Evolutionary conservation across 1,284 basidiomycete species (phyloP).

Genomic region (Volvariella surrecta): DNA sequence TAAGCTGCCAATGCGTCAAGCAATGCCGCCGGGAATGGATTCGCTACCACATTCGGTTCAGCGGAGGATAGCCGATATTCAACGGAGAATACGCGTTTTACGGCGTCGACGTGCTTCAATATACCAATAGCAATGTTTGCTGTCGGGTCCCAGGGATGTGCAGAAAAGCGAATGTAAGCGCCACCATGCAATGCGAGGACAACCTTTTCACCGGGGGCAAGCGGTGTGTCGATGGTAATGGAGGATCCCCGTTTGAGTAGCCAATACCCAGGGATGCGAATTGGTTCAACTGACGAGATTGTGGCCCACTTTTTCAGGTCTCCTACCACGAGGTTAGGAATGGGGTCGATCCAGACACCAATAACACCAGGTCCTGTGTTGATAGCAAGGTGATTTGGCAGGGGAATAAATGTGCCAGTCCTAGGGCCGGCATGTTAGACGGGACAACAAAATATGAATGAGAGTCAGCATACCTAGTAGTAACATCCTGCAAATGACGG

Average conservation of each 20-base stretch:
- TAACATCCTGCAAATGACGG: slow-evolving; percentile 20
- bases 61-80: slow-evolving; percentile 42
- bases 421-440: slow-evolving; percentile 14
- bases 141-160: slow-evolving; percentile 30
- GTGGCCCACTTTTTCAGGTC: slow-evolving; percentile 36
- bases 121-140: slow-evolving; percentile 26
- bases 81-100: slow-evolving; percentile 35
- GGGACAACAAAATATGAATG: not conserved
- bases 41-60: slow-evolving; percentile 22
- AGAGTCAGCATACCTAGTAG: slow-evolving; percentile 14
- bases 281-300: slow-evolving; percentile 28
- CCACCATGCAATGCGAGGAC: slow-evolving; percentile 45
- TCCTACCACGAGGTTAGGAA: slow-evolving; percentile 36
- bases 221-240: slow-evolving; percentile 24
- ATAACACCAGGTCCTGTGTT: slow-evolving; percentile 28
- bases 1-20: slow-evolving; percentile 57
- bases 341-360: slow-evolving; percentile 44
- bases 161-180: slow-evolving; percentile 32
- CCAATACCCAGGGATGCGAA: slow-evolving; percentile 52
- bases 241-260: slow-evolving; percentile 30
- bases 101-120: slow-evolving; percentile 24
- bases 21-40: slow-evolving; percentile 55
- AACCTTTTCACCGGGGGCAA: slow-evolving; percentile 41
- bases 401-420: slow-evolving; percentile 21
- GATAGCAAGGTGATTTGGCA: slow-evolving; percentile 32